Conservation (phyloP, 106 monocot genomes). For the Allium sativum region DNA sequence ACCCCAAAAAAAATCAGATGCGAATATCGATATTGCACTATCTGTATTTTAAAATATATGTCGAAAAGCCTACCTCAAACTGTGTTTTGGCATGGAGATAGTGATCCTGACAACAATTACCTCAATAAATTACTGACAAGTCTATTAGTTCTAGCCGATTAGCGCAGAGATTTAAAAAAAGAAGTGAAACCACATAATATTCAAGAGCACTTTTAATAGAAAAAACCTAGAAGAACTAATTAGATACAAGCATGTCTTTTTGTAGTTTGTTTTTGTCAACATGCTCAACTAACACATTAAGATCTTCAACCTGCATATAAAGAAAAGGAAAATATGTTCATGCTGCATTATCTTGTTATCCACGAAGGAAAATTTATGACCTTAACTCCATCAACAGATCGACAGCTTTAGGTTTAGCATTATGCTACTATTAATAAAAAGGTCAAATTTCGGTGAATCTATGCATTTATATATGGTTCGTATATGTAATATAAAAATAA, state of each 20-base stretch:
- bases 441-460: too few relatives aligned
- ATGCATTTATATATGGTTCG: neutral
- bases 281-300: conserved; percentile 85
- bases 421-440: conserved; percentile 40
- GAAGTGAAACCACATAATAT: neutral
- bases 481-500: neutral
- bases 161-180: too few relatives aligned
- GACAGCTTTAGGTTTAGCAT: conserved; percentile 97
- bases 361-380: neutral
- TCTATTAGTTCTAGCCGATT: too few relatives aligned
- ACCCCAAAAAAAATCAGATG: too few relatives aligned
- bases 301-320: conserved; percentile 77
- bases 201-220: neutral
- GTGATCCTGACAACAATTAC: too few relatives aligned
- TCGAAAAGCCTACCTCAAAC: too few relatives aligned
- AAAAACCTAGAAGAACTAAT: conserved; percentile 85
- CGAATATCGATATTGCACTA: too few relatives aligned
- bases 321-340: neutral
- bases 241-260: conserved; percentile 91
- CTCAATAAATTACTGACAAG: too few relatives aligned
- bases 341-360: neutral
- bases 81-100: too few relatives aligned
- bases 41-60: too few relatives aligned
- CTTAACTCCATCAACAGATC: conserved; percentile 96
- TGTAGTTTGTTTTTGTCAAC: conserved; percentile 86